Evolutionary conservation across 192 early-diverging fungal genomes (phyloP), one percentile per base, ranked within the genome.

Genomic region (Coemansia sp.): DNA sequence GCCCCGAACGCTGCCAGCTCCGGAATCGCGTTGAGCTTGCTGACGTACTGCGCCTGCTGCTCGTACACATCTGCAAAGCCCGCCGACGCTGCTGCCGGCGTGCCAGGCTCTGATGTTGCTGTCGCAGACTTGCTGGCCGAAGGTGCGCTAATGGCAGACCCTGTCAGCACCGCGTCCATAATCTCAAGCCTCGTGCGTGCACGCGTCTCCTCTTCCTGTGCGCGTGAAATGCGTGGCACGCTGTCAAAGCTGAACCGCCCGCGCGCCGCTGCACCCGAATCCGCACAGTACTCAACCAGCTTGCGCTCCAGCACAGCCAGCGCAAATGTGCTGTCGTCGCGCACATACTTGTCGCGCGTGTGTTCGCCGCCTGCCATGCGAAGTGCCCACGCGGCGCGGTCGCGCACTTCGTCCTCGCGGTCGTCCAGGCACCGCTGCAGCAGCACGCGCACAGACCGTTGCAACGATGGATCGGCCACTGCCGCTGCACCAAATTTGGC

Each of bases 401-500:
- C 97, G 63, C 97, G 89, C 44, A 99, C 97, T 74, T 99, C 96
- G 74, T 99, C 97, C 75, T 99, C 97, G 57, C 84, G 89, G 73
- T 99, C 97, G 63, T 99, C 97, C 67, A 94, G 77, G 74, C 96
- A 98, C 66, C 96, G 92, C 58, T 71, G 91, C 52, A 99, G 84
- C 57, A 99, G 82, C 42, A 98, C 91, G 24, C 87, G 83, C 51
- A 97, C 85, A 38, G 87, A 90, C 66, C 86, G 72, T 75, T 85
- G 86, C 47, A 93, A 83, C 17, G 79, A 66, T 0, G 79, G 60
- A 36, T 96, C 94, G n/a, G 84, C 84, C 1, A 88, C 79, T 56
- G 90, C 80, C 1, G 87, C 79, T 56, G 90, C 80, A 23, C 79
- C 73, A 82, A 99, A 99, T 66, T 93, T 92, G 57, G 92, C 92